These are phyloP conservation scores for Lantana camara DNA, from an alignment of 257 asterid species.

Conservation along the genomic window DNA sequence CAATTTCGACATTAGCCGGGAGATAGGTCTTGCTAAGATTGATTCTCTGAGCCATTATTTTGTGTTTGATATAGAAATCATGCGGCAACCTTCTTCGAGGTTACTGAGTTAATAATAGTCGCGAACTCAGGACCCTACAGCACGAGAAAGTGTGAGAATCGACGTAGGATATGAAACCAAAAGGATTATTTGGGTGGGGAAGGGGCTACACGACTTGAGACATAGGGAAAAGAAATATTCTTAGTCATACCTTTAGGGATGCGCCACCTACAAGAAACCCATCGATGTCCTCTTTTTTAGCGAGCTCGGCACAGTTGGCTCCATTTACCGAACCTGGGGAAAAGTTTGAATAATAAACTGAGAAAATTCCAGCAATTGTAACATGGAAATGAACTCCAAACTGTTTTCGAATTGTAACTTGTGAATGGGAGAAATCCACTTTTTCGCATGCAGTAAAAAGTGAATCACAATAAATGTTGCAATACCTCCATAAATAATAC, in stretches of 20 bases:
- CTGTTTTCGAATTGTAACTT: neutral
- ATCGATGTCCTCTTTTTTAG: conserved; percentile 76
- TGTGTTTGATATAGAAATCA: conserved; percentile 36
- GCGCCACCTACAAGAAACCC: conserved; percentile 93
- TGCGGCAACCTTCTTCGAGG: conserved; percentile 90
- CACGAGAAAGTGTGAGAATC: conserved; percentile 22
- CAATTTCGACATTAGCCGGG: conserved; percentile 19
- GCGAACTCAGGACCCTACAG: conserved; percentile 93
- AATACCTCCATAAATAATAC: conserved; percentile 96
- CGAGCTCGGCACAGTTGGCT: conserved; percentile 87
- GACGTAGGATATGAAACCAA: neutral
- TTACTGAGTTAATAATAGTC: conserved; percentile 84
- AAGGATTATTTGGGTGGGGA: too few relatives aligned
- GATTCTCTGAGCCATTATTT: conserved; percentile 36
- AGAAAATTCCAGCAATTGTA: conserved; percentile 7
- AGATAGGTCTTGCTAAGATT: conserved; percentile 15
- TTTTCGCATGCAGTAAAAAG: neutral
- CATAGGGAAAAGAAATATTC: neutral
- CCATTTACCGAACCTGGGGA: conserved; percentile 90
- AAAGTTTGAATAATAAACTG: neutral
- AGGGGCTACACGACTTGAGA: too few relatives aligned
- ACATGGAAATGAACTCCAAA: neutral
- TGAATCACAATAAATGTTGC: neutral
- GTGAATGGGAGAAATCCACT: neutral
- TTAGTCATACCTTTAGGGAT: conserved; percentile 73